Base-by-base conservation (phyloP, 805 yeast genomes). In the Kuraishia cidri region DNA sequence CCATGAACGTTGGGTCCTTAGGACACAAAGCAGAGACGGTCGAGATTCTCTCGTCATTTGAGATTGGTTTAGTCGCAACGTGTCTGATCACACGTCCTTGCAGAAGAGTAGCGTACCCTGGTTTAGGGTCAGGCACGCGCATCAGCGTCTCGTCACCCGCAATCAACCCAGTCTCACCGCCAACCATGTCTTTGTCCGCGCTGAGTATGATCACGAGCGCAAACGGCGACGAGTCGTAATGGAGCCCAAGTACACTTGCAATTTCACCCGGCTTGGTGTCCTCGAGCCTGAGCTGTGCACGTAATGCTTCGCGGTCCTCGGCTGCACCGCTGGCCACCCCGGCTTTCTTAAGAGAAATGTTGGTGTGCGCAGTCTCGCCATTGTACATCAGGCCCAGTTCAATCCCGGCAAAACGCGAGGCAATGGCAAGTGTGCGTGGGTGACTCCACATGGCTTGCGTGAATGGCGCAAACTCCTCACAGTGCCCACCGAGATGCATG, bases 161-260 rank as follows among this genome's bases (percentile, higher is more conserved):
- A 38, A 68, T 59, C 40, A 72, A 56, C 19, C 67, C 60, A 2
- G 79, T 72, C 46, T 73, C 80, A 32, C 80, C 80, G 21, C 79
- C 80, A 47, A 66, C 54, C 79, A 74, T 73, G 27, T 60, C 54
- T 2, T 65, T 41, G 5, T 80, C 74, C 43, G 73, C 79, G 19
- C 74, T 66, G 24, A 75, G 47, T 80, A 75, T 75, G 37, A 74
- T 57, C n/a, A 75, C 80, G 51, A 79, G 74, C n/a, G 74, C 79
- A 46, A 71, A 72, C 11, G 79, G 80, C 34, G 71, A 73, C 11
- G 75, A 64, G 46, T 75, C 81, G 35, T 57, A 48, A 56, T 75
- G 80, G 81, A 80, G 75, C 17, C 72, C 70, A 25, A 73, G 77
- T 26, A 72, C 30, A 4, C 20, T 19, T 4, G 21, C 21, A 14